Conservation (phyloP, 345 rosid species). For the Schrenkiella parvula region DNA sequence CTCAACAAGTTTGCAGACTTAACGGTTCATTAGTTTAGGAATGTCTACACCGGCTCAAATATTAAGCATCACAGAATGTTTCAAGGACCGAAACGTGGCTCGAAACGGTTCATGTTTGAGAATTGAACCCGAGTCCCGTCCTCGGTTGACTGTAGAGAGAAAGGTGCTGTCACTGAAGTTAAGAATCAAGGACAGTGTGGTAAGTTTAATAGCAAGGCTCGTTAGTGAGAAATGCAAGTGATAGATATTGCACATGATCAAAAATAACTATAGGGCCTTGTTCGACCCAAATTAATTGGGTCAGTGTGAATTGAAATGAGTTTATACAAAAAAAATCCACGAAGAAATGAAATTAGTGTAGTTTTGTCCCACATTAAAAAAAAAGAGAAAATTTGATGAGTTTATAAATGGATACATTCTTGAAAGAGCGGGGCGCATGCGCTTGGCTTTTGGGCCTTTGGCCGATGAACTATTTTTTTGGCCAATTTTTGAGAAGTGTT, state of each 20-base stretch:
- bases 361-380: too few relatives aligned
- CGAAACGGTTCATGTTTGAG: slow-evolving; percentile 57
- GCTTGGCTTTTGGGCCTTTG: too few relatives aligned
- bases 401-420: too few relatives aligned
- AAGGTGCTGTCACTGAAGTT: slow-evolving; percentile 63
- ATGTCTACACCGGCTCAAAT: slow-evolving; percentile 58
- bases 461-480: too few relatives aligned
- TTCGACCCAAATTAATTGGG: too few relatives aligned
- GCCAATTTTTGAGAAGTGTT: too few relatives aligned
- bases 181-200: slow-evolving; percentile 85
- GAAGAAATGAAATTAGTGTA: too few relatives aligned
- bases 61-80: slow-evolving; percentile 61
- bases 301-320: too few relatives aligned
- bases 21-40: slow-evolving; percentile 65
- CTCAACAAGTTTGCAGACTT: slow-evolving; percentile 84
- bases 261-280: neutral
- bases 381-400: too few relatives aligned
- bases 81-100: slow-evolving; percentile 37
- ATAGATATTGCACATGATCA: neutral
- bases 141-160: slow-evolving; percentile 72
- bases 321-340: too few relatives aligned
- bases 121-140: slow-evolving; percentile 35
- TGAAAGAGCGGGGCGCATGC: too few relatives aligned
- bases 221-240: neutral
- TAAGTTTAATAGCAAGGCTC: slow-evolving; percentile 20